Evolutionary conservation across 768 basidiomycete genomes (phyloP).

Genomic region (Phlebiopsis flavidoalba): DNA sequence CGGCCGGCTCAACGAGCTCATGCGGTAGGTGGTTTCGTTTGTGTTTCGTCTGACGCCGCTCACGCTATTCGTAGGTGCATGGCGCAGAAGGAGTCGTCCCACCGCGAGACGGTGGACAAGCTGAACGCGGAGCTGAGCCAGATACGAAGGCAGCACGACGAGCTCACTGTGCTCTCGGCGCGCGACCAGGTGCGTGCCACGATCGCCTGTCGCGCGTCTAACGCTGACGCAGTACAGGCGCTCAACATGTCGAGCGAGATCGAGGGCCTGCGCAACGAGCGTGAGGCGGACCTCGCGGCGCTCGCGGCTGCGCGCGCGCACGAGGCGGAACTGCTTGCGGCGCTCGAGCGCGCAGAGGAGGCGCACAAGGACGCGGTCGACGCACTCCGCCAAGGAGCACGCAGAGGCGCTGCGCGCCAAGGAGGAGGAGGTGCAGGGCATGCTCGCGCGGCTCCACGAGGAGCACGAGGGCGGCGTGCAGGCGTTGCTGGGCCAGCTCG

Average conservation of each 20-base stretch:
- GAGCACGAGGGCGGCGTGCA: constrained; percentile 33
- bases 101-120: constrained; percentile 73
- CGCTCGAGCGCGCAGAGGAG: constrained; percentile 44
- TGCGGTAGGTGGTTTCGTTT: constrained; percentile 59
- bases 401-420: constrained; percentile 38
- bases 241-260: constrained; percentile 87
- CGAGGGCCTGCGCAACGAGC: constrained; percentile 62
- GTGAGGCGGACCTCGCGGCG: constrained; percentile 42
- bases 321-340: constrained; percentile 48
- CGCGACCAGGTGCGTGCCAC: constrained; percentile 66
- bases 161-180: constrained; percentile 69
- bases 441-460: constrained; percentile 41
- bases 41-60: background rate
- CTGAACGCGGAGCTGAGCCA: constrained; percentile 63
- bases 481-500: constrained; percentile 24
- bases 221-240: constrained; percentile 37
- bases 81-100: constrained; percentile 94
- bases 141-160: constrained; percentile 77
- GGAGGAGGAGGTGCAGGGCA: constrained; percentile 35
- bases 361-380: constrained; percentile 47
- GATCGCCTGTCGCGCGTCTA: background rate
- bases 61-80: constrained; percentile 60
- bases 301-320: constrained; percentile 54
- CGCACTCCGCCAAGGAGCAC: constrained; percentile 39
- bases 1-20: constrained; percentile 82